These are phyloP conservation scores for Starmerella vaccinii DNA, from an alignment of 805 yeast genomes.

Conservation along the genomic window DNA sequence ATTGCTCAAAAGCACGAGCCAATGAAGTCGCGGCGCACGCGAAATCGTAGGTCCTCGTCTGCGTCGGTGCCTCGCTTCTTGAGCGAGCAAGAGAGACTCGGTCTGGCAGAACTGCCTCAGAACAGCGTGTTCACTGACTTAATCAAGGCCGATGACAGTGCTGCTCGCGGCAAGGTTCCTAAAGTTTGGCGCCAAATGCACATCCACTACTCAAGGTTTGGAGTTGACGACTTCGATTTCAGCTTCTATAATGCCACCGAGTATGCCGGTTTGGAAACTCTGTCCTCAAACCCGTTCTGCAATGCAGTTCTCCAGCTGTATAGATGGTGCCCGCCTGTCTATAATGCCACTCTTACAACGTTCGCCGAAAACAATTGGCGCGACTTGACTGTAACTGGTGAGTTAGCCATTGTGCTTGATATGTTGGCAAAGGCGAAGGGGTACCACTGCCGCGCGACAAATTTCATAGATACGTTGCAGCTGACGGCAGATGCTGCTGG, in stretches of 20 bases:
- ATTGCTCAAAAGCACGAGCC: conserved; percentile 14
- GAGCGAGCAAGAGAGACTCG: conserved; percentile 42
- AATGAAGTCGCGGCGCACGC: neutral
- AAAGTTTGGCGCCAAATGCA: conserved; percentile 65
- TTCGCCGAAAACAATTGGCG: conserved; percentile 38
- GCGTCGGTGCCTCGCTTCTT: conserved; percentile 38
- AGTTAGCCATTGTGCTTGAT: conserved; percentile 80
- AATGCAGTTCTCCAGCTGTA: conserved; percentile 73
- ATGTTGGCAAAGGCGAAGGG: conserved; percentile 80
- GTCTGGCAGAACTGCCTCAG: conserved; percentile 22
- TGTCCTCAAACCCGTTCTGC: conserved; percentile 64
- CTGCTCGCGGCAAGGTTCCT: conserved; percentile 41
- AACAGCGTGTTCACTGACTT: conserved; percentile 16
- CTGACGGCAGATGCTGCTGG: conserved; percentile 3
- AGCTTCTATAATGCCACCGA: conserved; percentile 64
- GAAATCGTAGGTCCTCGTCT: conserved; percentile 26
- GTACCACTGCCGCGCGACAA: conserved; percentile 67
- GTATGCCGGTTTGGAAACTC: conserved; percentile 81
- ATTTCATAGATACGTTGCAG: conserved; percentile 52
- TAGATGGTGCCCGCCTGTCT: conserved; percentile 64
- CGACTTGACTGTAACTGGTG: conserved; percentile 47
- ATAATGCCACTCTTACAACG: conserved; percentile 49
- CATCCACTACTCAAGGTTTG: conserved; percentile 77
- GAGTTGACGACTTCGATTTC: conserved; percentile 90
- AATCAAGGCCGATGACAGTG: conserved; percentile 14